Evolutionary conservation across 2,329 filamentous ascomycete species (phyloP).

Genomic region (Ceratocystis variospora): DNA sequence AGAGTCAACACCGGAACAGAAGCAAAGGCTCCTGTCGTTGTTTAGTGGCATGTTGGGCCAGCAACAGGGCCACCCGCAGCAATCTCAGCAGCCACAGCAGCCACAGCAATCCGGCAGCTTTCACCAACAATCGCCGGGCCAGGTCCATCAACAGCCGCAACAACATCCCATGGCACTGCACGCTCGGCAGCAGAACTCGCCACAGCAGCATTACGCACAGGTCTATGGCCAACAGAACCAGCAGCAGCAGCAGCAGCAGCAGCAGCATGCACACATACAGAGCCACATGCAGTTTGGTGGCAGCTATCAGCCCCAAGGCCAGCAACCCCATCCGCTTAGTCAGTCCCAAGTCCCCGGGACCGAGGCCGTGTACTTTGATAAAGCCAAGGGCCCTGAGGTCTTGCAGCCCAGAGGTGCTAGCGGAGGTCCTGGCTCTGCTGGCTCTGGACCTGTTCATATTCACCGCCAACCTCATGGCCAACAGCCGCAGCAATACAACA

Average conservation of each 20-base stretch:
- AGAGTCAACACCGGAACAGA: slow-evolving; percentile 30
- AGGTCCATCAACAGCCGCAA: slow-evolving; percentile 9
- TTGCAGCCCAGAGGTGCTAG: neutral
- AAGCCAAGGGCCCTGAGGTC: neutral
- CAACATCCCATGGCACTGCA: slow-evolving; percentile 5
- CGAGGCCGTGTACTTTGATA: slow-evolving; percentile 1
- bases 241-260: neutral
- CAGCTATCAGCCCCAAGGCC: slow-evolving; percentile 11
- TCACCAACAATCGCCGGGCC: neutral
- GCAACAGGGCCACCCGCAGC: slow-evolving; percentile 2
- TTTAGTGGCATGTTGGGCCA: slow-evolving; percentile 40
- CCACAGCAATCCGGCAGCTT: neutral
- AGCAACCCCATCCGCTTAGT: slow-evolving; percentile 17
- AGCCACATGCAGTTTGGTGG: slow-evolving; percentile 9
- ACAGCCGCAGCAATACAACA: slow-evolving; percentile 5
- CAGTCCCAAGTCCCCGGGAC: slow-evolving; percentile 14
- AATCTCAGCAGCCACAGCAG: neutral
- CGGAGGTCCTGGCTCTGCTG: neutral
- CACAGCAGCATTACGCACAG: slow-evolving; percentile 15
- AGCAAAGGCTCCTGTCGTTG: slow-evolving; percentile 42
- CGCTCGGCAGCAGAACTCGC: slow-evolving; percentile 11
- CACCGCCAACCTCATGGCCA: neutral
- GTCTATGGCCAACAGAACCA: slow-evolving; percentile 11
- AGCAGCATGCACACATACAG: slow-evolving; percentile 10
- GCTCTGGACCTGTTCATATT: neutral